Conservation (phyloP, 257 asterid genomes). For the Ajuga chamaepitys region DNA sequence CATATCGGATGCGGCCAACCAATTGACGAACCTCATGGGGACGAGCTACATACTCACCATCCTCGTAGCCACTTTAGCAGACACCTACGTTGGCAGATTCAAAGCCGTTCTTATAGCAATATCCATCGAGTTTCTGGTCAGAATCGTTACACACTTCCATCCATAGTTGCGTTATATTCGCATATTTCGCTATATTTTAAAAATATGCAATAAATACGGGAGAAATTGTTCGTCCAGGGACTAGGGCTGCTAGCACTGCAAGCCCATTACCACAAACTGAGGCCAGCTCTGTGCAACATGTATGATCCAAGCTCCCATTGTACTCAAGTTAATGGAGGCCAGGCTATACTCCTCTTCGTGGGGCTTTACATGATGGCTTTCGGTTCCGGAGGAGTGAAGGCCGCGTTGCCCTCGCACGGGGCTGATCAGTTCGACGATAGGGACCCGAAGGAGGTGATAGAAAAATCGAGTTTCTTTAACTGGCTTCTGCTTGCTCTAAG, state of each 20-base stretch:
- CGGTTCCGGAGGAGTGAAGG: conserved; percentile 55
- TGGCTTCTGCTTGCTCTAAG: conserved; percentile 52
- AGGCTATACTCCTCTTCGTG: conserved; percentile 37
- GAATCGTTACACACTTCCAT: not conserved
- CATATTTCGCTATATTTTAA: too few relatives aligned
- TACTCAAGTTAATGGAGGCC: conserved; percentile 33
- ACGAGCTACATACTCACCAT: conserved; percentile 51
- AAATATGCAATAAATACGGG: not conserved
- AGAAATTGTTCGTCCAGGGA: conserved; percentile 28
- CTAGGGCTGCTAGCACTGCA: conserved; percentile 52
- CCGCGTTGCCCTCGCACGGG: conserved; percentile 72
- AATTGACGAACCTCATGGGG: conserved; percentile 50
- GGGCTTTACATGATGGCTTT: conserved; percentile 47
- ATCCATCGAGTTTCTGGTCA: conserved; percentile 44
- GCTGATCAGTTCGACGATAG: conserved; percentile 74
- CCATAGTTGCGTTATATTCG: too few relatives aligned
- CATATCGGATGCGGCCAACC: conserved; percentile 55
- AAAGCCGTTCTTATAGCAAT: conserved; percentile 33
- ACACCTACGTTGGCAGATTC: conserved; percentile 54
- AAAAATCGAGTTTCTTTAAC: conserved; percentile 61
- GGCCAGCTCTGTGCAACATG: conserved; percentile 51
- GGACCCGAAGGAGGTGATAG: conserved; percentile 43
- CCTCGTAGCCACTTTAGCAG: conserved; percentile 49
- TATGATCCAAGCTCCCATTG: conserved; percentile 34
- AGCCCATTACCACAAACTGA: conserved; percentile 46